Evolutionary conservation across 768 basidiomycete species (phyloP), one percentile per base, ranked within the genome.

Genomic region (Trametes meyenii): DNA sequence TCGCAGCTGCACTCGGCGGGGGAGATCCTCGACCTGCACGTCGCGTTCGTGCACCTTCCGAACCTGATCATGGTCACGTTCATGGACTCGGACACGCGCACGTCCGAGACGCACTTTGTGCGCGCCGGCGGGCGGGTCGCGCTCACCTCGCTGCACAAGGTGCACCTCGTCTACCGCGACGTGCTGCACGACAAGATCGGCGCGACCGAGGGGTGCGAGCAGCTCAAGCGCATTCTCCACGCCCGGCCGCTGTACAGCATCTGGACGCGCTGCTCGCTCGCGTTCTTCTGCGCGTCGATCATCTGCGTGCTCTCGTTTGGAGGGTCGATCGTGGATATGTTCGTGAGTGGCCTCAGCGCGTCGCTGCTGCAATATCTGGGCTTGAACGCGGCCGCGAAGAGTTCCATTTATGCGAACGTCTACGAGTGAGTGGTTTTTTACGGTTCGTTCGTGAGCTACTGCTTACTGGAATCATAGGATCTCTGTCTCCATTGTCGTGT

Each of bases 361-460:
- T 83, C 83, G 59, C 72, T 86, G 51, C 77, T 96, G 51, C 89
- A 92, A 68, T 92, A 89, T 72, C 79, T 95, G 45, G 91, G 92
- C 39, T 77, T 94, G 50, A 88, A 87, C 69, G 86, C 90, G 10
- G 93, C 94, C 3, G 83, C 87, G 66, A 93, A 90, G 75, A 94
- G 89, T 67, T 83, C 90, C 1, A 89, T 92, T 76, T 96, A 94
- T 74, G 92, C 93, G n/a, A 96, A 94, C 69, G 92, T 96, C 59
- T 96, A 95, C 69, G 94, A 96, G 94, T 95, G 72, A 73, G 92
- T 79, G 23, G 5, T 35, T 46, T 39, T 1, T 26, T n/a, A 14
- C 8, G 16, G 16, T 45, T 12, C 13, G n/a, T 46, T 51, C 3
- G 17, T 46, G 23, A 11, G 36, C 13, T 14, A 35, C 24, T 58